phyloP scores from a whole-genome alignment of 148 eudicot genomes.

The Rhododendron vialii region DNA sequence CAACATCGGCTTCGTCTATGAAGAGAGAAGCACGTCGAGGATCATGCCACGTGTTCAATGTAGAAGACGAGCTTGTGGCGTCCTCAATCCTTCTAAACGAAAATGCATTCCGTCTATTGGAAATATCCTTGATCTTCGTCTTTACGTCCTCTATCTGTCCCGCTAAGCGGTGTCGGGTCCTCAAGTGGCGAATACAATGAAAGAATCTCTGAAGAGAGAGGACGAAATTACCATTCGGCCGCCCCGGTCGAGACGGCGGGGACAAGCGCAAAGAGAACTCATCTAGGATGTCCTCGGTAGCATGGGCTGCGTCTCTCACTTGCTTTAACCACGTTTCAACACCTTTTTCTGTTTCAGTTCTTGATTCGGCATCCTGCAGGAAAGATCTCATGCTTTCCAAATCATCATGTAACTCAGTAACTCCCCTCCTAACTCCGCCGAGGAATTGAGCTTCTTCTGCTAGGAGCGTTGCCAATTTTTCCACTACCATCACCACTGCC shows the following conservation, averaged over 20 bases:
- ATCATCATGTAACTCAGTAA: neutral
- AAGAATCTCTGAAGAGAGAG: neutral
- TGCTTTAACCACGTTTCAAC: conserved; percentile 9
- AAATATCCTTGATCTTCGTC: neutral
- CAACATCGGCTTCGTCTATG: conserved; percentile 6
- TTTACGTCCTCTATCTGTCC: neutral
- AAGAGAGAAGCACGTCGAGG: conserved; percentile 6
- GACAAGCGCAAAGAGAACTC: neutral
- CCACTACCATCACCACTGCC: too few species aligned
- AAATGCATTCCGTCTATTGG: neutral
- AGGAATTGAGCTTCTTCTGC: neutral
- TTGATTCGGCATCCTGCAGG: conserved; percentile 11
- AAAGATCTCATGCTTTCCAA: conserved; percentile 9
- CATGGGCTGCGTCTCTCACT: conserved; percentile 4
- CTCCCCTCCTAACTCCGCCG: neutral
- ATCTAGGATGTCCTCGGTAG: conserved; percentile 6
- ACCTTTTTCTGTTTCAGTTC: neutral
- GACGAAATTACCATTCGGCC: too few species aligned
- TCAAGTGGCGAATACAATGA: neutral
- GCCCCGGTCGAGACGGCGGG: too few species aligned
- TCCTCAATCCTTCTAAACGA: neutral
- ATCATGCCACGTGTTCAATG: conserved; percentile 3
- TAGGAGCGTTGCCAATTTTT: neutral
- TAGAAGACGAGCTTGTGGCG: neutral
- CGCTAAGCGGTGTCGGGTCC: neutral